A percentile compares a stretch with the other conserved stretches of the same genome.
phyloP scores from a whole-genome alignment of 306 rosid species.

The Potentilla sterilis region DNA sequence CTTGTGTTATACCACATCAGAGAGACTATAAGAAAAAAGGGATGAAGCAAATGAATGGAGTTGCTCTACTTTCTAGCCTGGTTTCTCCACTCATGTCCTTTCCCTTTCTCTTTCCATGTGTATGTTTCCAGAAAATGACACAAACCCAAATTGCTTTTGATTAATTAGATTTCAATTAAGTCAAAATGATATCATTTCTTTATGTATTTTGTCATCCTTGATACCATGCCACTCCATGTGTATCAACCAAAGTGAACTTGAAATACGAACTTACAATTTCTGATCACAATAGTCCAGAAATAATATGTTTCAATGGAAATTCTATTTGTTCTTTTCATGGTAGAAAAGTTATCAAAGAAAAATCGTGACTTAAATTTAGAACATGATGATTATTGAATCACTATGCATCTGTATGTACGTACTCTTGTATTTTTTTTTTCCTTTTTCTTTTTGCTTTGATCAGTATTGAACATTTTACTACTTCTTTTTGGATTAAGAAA shows the following conservation, averaged over 20 bases:
- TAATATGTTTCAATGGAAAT: not conserved
- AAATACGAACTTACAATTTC: not conserved
- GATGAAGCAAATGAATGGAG: slow-evolving; percentile 33
- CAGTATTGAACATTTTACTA: not conserved
- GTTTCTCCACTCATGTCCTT: slow-evolving; percentile 55
- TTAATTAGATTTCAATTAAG: not conserved
- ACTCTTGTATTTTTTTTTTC: not conserved
- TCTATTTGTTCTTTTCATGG: too few species aligned
- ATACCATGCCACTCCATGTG: not conserved
- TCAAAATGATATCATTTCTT: not conserved
- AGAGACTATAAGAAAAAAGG: slow-evolving; percentile 35
- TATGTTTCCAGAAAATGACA: slow-evolving; percentile 25
- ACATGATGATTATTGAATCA: too few species aligned
- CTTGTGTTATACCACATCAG: slow-evolving; percentile 31
- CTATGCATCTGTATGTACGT: too few species aligned
- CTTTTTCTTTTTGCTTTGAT: not conserved
- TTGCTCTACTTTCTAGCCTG: slow-evolving; percentile 50
- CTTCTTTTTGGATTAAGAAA: too few species aligned
- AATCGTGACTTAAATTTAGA: too few species aligned
- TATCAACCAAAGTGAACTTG: not conserved
- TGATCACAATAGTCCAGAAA: not conserved
- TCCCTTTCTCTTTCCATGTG: slow-evolving; percentile 31
- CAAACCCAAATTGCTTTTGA: slow-evolving; percentile 7
- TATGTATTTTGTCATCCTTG: not conserved
- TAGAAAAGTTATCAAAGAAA: too few species aligned